Evolutionary conservation across 2,329 filamentous ascomycete genomes (phyloP), one percentile per base, ranked within the genome.

Genomic region (Stagonosporopsis tanaceti): DNA sequence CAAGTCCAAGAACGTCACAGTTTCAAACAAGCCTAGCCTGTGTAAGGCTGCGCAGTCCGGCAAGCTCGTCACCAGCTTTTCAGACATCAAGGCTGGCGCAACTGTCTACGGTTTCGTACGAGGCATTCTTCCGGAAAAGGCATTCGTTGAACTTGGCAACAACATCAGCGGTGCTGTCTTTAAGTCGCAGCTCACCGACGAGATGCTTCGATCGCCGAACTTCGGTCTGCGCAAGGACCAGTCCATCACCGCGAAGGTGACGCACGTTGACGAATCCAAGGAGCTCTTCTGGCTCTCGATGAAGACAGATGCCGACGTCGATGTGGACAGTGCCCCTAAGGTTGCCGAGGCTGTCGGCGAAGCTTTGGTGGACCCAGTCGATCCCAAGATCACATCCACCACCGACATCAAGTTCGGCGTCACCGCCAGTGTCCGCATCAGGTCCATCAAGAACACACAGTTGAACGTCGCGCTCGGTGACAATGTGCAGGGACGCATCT

Each of bases 401-500:
- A 86, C 88, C 42, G 92, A 97, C 64, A 84, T 97, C 46, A 81
- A 81, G 1, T 81, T 92, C 28, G 94, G 94, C 50, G 89, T 84
- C 63, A 74, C 90, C 44, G 87, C 88, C 7, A 92, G 91, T 71
- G 94, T 91, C 37, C 89, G 85, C 66, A 86, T 99, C 41, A 85
- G 86, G n/a, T 92, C 92, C 0, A 81, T 97, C 71, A 97, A 96
- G 77, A 89, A 89, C 46, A 97, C 94, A 0, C 95, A 99, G 74
- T 81, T 98, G 53, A 98, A 98, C 65, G 92, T 99, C 6, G 87
- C 91, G 64, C 83, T 98, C 47, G 89, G 92, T 40, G 92, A 96
- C 70, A 92, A 93, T 63, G 83, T 96, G 8, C 91, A 96, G 73
- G 95, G 94, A n/a, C 91, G 95, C 17, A 88, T 99, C 58, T 94